Evolutionary conservation across 2,329 filamentous ascomycete species (phyloP).

Genomic region (Sporothrix brasiliensis): DNA sequence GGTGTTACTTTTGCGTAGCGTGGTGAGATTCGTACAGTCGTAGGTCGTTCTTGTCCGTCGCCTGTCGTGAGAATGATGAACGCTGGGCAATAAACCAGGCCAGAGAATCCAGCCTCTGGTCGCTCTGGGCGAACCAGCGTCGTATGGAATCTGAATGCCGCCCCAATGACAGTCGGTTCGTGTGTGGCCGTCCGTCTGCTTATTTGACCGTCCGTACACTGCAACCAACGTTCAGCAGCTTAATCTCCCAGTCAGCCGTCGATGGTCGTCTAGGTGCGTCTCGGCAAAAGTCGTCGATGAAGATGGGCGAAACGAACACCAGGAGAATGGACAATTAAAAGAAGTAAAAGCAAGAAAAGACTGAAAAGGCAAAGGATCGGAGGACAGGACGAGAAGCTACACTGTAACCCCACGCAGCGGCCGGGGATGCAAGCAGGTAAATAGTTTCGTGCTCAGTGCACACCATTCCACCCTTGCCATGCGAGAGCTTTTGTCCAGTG

Average conservation of each 20-base stretch:
- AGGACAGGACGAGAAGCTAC: constrained; percentile 14
- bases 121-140: constrained; percentile 10
- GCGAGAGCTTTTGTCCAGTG: background rate
- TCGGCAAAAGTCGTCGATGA: background rate
- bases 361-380: constrained; percentile 1
- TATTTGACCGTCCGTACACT: background rate
- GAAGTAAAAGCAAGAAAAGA: background rate
- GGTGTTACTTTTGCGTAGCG: background rate
- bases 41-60: background rate
- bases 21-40: background rate
- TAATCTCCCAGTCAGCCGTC: background rate
- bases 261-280: background rate
- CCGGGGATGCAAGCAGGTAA: constrained; percentile 26
- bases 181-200: background rate
- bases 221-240: background rate
- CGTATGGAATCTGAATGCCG: constrained; percentile 15
- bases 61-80: background rate
- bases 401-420: constrained; percentile 11
- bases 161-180: constrained; percentile 13
- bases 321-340: background rate
- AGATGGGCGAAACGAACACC: background rate
- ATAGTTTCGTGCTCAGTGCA: constrained; percentile 21
- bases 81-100: background rate
- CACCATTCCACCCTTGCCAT: background rate
- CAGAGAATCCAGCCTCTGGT: background rate